Percentiles rank a stretch among this genome's conserved stretches.
phyloP scores from a whole-genome alignment of 1,284 basidiomycete genomes.

The Irpex sp. region DNA sequence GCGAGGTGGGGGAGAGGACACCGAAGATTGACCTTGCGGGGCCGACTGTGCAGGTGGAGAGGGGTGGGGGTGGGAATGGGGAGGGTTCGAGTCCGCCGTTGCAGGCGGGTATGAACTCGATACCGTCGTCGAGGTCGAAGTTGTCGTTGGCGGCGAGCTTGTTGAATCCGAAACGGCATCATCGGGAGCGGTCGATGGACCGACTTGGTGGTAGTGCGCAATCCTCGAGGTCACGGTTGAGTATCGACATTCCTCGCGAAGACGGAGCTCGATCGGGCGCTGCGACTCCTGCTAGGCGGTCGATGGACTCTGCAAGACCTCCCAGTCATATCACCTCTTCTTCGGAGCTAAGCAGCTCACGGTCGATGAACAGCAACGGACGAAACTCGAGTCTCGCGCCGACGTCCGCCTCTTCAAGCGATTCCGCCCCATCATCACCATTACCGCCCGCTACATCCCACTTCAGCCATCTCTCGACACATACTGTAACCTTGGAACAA shows the following conservation, averaged over 20 bases:
- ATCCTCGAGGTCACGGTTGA: constrained; percentile 19
- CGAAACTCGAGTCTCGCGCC: constrained; percentile 14
- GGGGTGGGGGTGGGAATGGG: constrained; percentile 1
- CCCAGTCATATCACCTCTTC: constrained; percentile 15
- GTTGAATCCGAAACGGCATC: constrained; percentile 22
- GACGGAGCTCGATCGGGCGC: constrained; percentile 5
- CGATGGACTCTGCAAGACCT: constrained; percentile 18
- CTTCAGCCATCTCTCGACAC: constrained; percentile 3
- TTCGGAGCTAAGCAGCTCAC: constrained; percentile 8
- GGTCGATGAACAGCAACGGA: background rate
- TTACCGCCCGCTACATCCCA: constrained; percentile 11
- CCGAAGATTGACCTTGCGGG: background rate
- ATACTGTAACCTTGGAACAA: constrained; percentile 18
- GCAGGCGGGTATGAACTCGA: background rate
- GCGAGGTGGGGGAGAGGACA: background rate
- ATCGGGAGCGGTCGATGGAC: constrained; percentile 3
- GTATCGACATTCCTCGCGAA: constrained; percentile 19
- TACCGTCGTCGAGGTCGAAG: constrained; percentile 20
- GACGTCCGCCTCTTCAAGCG: constrained; percentile 2
- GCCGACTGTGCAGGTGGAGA: background rate
- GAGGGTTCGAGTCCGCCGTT: constrained; percentile 1
- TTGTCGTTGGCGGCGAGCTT: constrained; percentile 16
- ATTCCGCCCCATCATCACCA: background rate
- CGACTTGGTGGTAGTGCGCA: constrained; percentile 4
- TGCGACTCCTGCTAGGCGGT: constrained; percentile 15